Base-by-base conservation (phyloP, 768 basidiomycete genomes). In the Suillus subaureus region DNA sequence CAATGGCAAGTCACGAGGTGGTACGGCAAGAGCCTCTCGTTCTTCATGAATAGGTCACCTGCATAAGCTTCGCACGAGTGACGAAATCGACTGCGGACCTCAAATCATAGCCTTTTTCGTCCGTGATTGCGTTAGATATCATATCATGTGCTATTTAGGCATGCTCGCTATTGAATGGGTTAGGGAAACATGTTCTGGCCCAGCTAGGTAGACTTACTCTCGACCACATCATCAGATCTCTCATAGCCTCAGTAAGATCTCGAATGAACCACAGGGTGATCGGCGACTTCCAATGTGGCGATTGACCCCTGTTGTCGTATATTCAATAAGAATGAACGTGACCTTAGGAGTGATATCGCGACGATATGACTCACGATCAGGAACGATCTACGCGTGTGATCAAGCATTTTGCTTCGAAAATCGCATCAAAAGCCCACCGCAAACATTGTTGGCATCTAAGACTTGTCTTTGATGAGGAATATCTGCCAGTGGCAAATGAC, bases 341-440 rank as follows among this genome's bases (percentile, higher is more conserved):
- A 82, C 79, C 62, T 81, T 80, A 62, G 80, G 84, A 67, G 79
- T 81, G 18, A 82, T 83, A 65, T 83, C 78, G 43, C 84, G 78
- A 39, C 84, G 80, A 70, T 84, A 85, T 23, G 79, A 75, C 57
- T 83, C 81, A n/a, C 84, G 71, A 61, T 76, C 77, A 39, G 79
- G 76, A 31, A 77, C 71, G 3, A 68, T 66, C 12, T 73, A 28
- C 67, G 63, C 4, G 71, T 67, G 42, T 79, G 75, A 64, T 81
- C 78, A 9, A 71, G 63, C 2, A 79, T 75, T 66, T 15, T 80
- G 76, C 77, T 13, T 72, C 64, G 57, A 78, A 71, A 65, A 79
- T 81, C 11, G 68, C 64, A 21, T 77, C 74, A 51, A 78, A 77
- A 6, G 71, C 73, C 28, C 72, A 61, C n/a, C 79, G 68, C 61